Evolutionary conservation across 345 rosid species (phyloP).

Genomic region (Bretschneidera sinensis): DNA sequence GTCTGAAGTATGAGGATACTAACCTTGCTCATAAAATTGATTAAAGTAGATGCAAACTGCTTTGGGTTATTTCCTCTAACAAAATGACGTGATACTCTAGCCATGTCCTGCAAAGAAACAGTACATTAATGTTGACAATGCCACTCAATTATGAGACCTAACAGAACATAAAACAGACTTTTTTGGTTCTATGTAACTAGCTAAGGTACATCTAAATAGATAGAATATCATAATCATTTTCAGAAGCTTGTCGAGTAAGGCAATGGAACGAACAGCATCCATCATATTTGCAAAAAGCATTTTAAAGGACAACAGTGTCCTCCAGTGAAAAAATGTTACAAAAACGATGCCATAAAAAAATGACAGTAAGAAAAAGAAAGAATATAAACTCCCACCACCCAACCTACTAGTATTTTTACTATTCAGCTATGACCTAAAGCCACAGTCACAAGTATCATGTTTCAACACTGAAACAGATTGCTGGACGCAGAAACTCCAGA

Average conservation of each 20-base stretch:
- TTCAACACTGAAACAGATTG: no score
- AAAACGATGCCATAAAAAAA: no score
- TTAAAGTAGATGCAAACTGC: constrained; percentile 69
- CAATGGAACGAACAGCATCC: no score
- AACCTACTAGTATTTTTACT: no score
- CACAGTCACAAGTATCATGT: no score
- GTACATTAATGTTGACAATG: not conserved
- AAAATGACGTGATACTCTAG: constrained; percentile 73
- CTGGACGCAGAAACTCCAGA: no score
- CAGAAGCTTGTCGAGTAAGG: no score
- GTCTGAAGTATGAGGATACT: not conserved
- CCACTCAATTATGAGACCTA: not conserved
- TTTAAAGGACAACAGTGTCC: not conserved
- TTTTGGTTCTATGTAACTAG: not conserved
- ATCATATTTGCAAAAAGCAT: no score
- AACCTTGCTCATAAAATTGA: constrained; percentile 38
- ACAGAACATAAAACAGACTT: constrained; percentile 9
- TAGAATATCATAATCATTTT: not conserved
- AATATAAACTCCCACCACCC: no score
- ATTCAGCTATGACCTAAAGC: no score
- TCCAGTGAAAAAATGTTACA: not conserved
- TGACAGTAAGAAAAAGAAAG: no score
- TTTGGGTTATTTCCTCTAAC: constrained; percentile 69
- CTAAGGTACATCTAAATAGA: not conserved
- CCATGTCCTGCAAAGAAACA: constrained; percentile 72